Percentiles rank a stretch among this genome's conserved stretches.
Conservation (phyloP, 192 early-diverging fungal genomes). For the Rhizophagus sp. region DNA sequence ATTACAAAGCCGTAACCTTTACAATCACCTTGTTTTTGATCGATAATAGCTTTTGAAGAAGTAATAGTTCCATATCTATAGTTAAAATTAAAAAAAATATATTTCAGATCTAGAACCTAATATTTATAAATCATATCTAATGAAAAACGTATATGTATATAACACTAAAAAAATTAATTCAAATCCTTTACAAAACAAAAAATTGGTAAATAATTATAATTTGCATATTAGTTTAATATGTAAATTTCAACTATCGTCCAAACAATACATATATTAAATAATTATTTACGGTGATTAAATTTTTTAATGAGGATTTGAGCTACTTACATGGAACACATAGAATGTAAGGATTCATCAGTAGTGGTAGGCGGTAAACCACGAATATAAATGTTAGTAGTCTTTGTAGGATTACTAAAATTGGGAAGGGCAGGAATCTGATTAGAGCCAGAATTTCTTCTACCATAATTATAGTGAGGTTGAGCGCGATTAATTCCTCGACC, state of each 20-base stretch:
- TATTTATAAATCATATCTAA: neutral
- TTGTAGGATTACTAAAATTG: conserved; percentile 32
- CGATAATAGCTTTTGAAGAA: conserved; percentile 83
- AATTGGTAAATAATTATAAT: neutral
- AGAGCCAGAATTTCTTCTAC: conserved; percentile 29
- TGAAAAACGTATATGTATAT: too few relatives aligned
- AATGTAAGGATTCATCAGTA: conserved; percentile 67
- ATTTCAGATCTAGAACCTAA: neutral
- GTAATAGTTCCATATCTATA: conserved; percentile 68
- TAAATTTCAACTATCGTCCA: neutral
- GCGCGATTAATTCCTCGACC: conserved; percentile 1
- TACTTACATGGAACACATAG: conserved; percentile 64
- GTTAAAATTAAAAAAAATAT: neutral
- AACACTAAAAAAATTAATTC: too few relatives aligned
- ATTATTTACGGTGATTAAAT: neutral
- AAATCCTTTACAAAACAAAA: too few relatives aligned
- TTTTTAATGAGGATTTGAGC: neutral
- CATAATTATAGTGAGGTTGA: conserved; percentile 27
- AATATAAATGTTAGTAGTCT: conserved; percentile 80
- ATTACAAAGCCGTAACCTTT: conserved; percentile 91
- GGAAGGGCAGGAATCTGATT: conserved; percentile 29
- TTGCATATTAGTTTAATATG: neutral
- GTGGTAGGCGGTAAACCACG: conserved; percentile 67
- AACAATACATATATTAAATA: neutral
- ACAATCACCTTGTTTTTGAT: conserved; percentile 76